Evolutionary conservation across 352 stramenopile species (phyloP).

Genomic region (Globisporangium abappressorium): DNA sequence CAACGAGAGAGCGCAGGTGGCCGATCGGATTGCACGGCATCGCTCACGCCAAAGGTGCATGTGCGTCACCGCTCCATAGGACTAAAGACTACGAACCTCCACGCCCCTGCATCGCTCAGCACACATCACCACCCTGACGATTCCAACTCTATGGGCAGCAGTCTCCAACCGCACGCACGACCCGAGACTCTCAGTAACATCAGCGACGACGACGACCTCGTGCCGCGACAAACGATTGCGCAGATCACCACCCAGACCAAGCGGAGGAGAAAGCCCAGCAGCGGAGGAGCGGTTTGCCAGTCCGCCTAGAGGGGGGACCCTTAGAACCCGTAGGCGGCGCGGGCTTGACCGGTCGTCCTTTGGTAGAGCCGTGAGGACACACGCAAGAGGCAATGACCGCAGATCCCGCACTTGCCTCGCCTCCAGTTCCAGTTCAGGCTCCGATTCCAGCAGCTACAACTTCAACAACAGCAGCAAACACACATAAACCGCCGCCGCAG

Average conservation of each 20-base stretch:
- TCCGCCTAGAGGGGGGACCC: background rate
- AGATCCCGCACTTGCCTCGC: background rate
- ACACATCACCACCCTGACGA: background rate
- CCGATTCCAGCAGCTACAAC: background rate
- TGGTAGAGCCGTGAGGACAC: background rate
- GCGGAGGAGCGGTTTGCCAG: background rate
- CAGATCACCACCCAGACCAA: background rate
- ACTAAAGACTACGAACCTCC: background rate
- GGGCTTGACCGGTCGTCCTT: background rate
- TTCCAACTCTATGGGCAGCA: background rate
- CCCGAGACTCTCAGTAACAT: background rate
- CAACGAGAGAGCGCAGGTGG: background rate
- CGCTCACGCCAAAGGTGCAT: background rate
- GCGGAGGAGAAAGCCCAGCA: background rate
- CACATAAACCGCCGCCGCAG: background rate
- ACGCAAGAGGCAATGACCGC: slow-evolving; percentile 1
- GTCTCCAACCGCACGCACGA: background rate
- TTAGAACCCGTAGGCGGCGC: background rate
- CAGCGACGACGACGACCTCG: background rate
- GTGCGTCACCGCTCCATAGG: background rate
- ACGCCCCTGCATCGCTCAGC: background rate
- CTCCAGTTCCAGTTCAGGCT: background rate
- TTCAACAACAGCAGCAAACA: background rate
- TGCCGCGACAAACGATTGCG: background rate
- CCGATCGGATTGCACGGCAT: background rate